Base-by-base conservation (phyloP, 305 asterid species). In the Coffea humblotiana region DNA sequence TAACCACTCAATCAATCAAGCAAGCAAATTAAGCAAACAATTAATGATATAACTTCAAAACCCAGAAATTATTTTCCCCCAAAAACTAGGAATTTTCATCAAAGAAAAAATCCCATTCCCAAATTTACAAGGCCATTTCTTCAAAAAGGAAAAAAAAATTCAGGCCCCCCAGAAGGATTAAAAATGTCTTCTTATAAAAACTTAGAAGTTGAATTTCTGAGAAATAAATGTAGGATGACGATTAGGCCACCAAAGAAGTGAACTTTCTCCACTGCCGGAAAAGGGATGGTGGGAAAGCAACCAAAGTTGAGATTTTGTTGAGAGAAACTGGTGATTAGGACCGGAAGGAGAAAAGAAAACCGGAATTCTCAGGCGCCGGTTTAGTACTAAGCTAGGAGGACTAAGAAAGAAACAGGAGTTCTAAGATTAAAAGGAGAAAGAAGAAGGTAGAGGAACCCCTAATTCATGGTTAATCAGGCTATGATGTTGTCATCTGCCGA, bases 11-110 rank as follows among this genome's bases (percentile, higher is more conserved):
- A 56, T 4, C 12, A 58, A 56, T 18, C 63, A 56, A 58, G 27
- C 64, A 58, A 58, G 64, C 37, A 78, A 78, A 77, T 51, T 78
- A 14, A 78, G 72, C 29, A 60, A 72, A 27, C 43, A 45, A 64
- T 64, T 27, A 70, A 49, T 47, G 71, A 75, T 67, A 43, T n/a
- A 75, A 70, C 52, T 71, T 6, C 32, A 75, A 60, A 64, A 75
- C 29, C 73, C 63, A 75, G 37, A 47, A 51, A 35, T 21, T 37
- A n/a, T 73, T 35, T 51, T 65, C 72, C 74, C 45, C 54, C 14
- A 52, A 21, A 21, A 76, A 63, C 8, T 43, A 80, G 75, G 70
- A 74, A 66, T 45, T 37, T 49, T 51, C 70, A 23, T 58, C 45
- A 43, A 21, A 21, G 25, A 40, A 60, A 21, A 60, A 21, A 60